These are phyloP conservation scores for Rhinocladiella mackenziei DNA, from an alignment of 2,329 filamentous ascomycete species.

Conservation along the genomic window DNA sequence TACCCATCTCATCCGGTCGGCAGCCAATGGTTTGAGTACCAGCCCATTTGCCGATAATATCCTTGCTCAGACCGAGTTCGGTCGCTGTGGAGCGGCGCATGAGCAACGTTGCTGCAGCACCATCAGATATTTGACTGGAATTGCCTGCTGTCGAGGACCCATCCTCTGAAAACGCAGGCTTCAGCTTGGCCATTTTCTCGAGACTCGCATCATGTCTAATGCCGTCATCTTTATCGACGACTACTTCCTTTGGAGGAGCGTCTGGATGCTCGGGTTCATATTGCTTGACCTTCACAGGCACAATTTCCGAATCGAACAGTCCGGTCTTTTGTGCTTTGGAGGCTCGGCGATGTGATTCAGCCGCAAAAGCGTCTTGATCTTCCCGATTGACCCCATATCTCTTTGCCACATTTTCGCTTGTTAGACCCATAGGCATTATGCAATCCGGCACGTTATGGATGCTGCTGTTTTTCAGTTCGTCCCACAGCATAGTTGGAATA, in stretches of 20 bases:
- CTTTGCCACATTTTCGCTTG: conserved; percentile 79
- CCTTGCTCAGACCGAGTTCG: conserved; percentile 62
- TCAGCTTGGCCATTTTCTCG: conserved; percentile 72
- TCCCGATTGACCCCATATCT: conserved; percentile 68
- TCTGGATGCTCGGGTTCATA: conserved; percentile 61
- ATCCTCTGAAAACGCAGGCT: conserved; percentile 74
- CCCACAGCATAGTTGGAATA: conserved; percentile 81
- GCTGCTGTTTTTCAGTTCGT: conserved; percentile 60
- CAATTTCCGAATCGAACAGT: conserved; percentile 71
- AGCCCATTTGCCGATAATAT: conserved; percentile 79
- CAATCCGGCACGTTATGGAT: conserved; percentile 74
- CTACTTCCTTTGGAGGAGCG: conserved; percentile 56
- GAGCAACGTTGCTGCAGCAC: conserved; percentile 76
- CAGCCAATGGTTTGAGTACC: conserved; percentile 72
- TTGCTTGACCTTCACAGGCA: conserved; percentile 69
- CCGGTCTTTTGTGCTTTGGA: conserved; percentile 65
- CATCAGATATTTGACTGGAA: conserved; percentile 78
- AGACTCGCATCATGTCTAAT: conserved; percentile 64
- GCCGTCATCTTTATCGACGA: conserved; percentile 75
- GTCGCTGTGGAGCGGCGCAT: conserved; percentile 79
- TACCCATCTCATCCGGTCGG: conserved; percentile 86
- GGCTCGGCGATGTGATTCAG: conserved; percentile 68
- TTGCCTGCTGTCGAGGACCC: conserved; percentile 84
- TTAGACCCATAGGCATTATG: conserved; percentile 91
- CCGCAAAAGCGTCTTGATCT: conserved; percentile 82